Evolutionary conservation across 768 basidiomycete species (phyloP), one percentile per base, ranked within the genome.

Genomic region (Rubroboletus satanas): DNA sequence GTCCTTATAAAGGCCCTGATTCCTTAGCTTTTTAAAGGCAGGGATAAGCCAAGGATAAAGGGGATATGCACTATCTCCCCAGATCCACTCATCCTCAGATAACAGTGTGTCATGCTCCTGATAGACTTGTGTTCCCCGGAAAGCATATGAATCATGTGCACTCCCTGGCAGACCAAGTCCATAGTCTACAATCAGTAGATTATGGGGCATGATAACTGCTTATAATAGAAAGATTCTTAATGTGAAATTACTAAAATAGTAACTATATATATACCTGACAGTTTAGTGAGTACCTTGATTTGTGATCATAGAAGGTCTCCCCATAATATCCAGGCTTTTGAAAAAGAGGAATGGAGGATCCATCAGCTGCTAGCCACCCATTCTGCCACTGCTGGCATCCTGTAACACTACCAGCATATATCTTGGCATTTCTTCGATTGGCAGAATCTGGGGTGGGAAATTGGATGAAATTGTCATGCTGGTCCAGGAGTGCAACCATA

Each of bases 241-340:
- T 21, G 21, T 21, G 21, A 21, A 21, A 21, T 21, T 21, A 21
- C 21, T 21, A 21, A 21, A 21, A 21, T 21, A 21, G 21, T 21
- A 21, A 21, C 21, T 21, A 21, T 21, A 21, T 21, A 21, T 2
- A 21, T 21, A 66, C 65, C 47, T 65, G 59, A 26, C 45, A 57
- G 54, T 66, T 57, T 11, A 62, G 26, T 4, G 57, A 67, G 44
- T 66, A 66, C 8, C 59, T 59, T 9, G 55, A 57, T 36, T 60
- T 58, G 8, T 49, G 45, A 23, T 67, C 60, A 62, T 57, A 66
- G 2, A 51, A 61, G 4, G 49, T 49, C 15, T 58, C 36, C 3
- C 57, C 53, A 55, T 49, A 52, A 26, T 39, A 45, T 17, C 46
- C 53, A 8, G 53, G 53, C n/a, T 55, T 58, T 10, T 44, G 35